Evolutionary conservation across 1,284 basidiomycete species (phyloP), one percentile per base, ranked within the genome.

Genomic region (Lignosus rhinocerotis): DNA sequence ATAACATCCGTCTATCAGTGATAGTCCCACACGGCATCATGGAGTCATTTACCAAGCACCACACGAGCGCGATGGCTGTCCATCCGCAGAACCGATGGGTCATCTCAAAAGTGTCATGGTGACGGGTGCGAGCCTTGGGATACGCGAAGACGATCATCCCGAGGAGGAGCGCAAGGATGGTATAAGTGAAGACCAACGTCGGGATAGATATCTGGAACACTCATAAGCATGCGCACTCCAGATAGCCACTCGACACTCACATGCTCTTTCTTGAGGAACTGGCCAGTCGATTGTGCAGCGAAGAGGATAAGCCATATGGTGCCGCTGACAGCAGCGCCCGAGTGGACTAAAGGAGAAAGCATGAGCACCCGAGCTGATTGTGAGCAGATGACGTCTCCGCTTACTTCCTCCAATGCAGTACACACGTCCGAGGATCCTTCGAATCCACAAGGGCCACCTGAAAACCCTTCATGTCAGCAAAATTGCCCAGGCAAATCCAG

Each of bases 21-120:
- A 49, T 14, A 17, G 33, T 5, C 36, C 2, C 7, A 34, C 10
- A 11, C 1, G 8, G 6, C 11, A 10, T 17, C 33, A 16, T 17
- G 9, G 42, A 34, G n/a, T 14, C 11, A 66, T 72, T n/a, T 36
- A 81, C 80, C 70, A 82, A 78, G 21, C 72, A 73, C 82, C 83
- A 85, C 6, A 85, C 78, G 41, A 84, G 73, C 30, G 73, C 76
- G 2, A 80, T 77, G 21, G 78, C 77, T 17, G 75, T 76, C 83
- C 83, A 86, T 17, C 83, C 83, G 16, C 78, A 66, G 69, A 82
- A 83, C 47, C 82, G 78, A 67, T 85, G 84, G 8, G 76, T 76
- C 43, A 72, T 73, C 65, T 85, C 82, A 60, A 84, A 84, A 33
- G 70, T 75, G 64, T 84, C 75, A 67, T 84, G 82, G 46, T 73